Conservation (phyloP, 257 asterid genomes). For the Gardenia jasminoides region DNA sequence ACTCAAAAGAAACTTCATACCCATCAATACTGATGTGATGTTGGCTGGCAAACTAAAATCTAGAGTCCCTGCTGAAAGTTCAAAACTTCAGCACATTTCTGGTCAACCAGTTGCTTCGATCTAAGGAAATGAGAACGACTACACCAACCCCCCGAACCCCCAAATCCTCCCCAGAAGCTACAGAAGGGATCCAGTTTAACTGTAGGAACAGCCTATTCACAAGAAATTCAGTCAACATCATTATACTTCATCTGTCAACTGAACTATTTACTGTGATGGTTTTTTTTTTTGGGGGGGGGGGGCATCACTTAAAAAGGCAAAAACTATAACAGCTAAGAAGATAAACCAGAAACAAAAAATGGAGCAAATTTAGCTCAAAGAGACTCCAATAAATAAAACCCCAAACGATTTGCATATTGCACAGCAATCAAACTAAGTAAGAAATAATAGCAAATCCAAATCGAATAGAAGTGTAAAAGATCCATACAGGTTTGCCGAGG, state of each 20-base stretch:
- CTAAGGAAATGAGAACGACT: too few species aligned
- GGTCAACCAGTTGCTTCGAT: too few species aligned
- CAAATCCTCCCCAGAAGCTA: not conserved
- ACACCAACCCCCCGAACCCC: too few species aligned
- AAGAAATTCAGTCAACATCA: not conserved
- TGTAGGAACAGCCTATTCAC: not conserved
- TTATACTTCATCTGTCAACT: not conserved
- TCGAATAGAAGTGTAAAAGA: not conserved
- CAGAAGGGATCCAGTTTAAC: not conserved
- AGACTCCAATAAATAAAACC: not conserved
- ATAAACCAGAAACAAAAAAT: not conserved
- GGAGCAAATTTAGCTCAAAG: not conserved
- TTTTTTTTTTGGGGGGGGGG: too few species aligned
- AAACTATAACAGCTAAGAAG: not conserved
- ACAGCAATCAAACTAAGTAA: not conserved
- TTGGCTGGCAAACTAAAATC: not conserved
- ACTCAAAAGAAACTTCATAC: too few species aligned
- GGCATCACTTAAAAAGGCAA: not conserved
- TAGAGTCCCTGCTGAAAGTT: conserved; percentile 1
- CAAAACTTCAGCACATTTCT: not conserved
- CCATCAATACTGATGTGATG: too few species aligned
- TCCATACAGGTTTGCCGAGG: conserved; percentile 91
- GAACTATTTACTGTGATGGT: not conserved
- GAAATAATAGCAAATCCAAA: not conserved
- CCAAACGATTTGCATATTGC: not conserved